These are phyloP conservation scores for Hansfordia pulvinata DNA, from an alignment of 2,329 filamentous ascomycete genomes.

Conservation along the genomic window DNA sequence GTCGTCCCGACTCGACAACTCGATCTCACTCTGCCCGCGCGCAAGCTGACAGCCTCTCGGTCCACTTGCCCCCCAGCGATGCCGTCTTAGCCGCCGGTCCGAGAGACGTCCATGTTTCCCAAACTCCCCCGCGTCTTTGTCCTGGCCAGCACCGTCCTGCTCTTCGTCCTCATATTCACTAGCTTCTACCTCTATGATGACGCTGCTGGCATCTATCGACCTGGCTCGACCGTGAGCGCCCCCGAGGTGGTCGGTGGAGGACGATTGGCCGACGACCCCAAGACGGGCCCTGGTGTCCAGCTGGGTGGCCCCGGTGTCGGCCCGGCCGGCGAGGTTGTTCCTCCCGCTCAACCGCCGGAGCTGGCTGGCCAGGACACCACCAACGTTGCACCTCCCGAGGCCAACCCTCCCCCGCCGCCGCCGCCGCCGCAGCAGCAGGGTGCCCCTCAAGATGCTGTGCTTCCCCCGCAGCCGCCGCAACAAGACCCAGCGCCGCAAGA, in stretches of 20 bases:
- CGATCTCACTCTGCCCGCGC: too few species aligned
- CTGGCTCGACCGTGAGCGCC: constrained; percentile 3
- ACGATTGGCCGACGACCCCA: constrained; percentile 3
- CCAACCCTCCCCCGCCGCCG: not conserved
- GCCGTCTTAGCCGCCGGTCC: too few species aligned
- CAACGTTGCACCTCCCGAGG: not conserved
- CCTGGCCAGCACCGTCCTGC: constrained; percentile 8
- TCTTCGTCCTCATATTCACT: constrained; percentile 12
- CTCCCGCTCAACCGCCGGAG: not conserved
- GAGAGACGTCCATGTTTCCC: constrained; percentile 13
- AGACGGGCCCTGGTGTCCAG: too few species aligned
- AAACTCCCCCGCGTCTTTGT: constrained; percentile 12
- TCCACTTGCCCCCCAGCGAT: too few species aligned
- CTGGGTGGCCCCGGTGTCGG: not conserved
- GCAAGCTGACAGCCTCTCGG: too few species aligned
- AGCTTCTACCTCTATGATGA: constrained; percentile 11
- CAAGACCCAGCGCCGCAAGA: too few species aligned
- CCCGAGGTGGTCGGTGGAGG: constrained; percentile 4
- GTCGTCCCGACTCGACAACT: too few species aligned
- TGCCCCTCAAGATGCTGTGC: not conserved
- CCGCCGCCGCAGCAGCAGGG: not conserved
- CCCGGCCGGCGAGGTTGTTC: not conserved
- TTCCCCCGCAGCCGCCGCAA: too few species aligned
- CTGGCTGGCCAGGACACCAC: not conserved
- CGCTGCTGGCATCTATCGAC: constrained; percentile 6